Evolutionary conservation across 345 rosid genomes (phyloP), one percentile per base, ranked within the genome.

Genomic region (Citrus cavaleriei): DNA sequence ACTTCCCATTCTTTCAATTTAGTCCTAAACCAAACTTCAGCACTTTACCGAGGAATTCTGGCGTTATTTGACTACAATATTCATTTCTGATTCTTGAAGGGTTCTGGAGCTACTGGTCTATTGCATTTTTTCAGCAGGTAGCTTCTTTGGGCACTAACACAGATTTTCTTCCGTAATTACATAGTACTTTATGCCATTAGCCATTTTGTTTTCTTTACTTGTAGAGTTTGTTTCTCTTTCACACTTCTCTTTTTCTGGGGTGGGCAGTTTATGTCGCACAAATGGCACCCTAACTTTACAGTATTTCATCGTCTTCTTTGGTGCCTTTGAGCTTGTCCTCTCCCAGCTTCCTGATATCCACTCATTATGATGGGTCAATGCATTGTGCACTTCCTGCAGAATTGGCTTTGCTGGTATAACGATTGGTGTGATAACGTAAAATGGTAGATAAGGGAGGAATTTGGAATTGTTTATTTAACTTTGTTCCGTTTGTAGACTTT

Each of bases 61-160:
- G 0, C 55, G n/a, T n/a, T 42, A 68, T 34, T 68, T 73, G 65
- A 75, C 79, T 67, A 4, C 38, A 16, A 63, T 63, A 10, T 67
- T 78, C 4, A 22, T 42, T 80, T 75, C 62, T 73, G 51, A 34
- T 75, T 86, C 62, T 79, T 85, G 83, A 81, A 86, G 93, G 90
- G 64, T 82, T 79, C 78, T 74, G 88, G 89, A 90, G 90, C 70
- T 87, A 80, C 72, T 87, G 88, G 84, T 86, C 81, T 61, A 64
- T 86, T 76, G 90, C 89, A 37, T 85, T 85, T 72, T 88, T 88
- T 74, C 91, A 85, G 84, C 90, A 82, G 88, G 87, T 86, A 13
- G 92, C 92, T 81, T 89, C 90, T 22, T 60, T 87, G 79, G 92
- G 90, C 78, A 87, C 87, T 74, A 89, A 86, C 78, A 81, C 54